Evolutionary conservation across 1,284 basidiomycete genomes (phyloP), one percentile per base, ranked within the genome.

Genomic region (Schizophyllum commune): DNA sequence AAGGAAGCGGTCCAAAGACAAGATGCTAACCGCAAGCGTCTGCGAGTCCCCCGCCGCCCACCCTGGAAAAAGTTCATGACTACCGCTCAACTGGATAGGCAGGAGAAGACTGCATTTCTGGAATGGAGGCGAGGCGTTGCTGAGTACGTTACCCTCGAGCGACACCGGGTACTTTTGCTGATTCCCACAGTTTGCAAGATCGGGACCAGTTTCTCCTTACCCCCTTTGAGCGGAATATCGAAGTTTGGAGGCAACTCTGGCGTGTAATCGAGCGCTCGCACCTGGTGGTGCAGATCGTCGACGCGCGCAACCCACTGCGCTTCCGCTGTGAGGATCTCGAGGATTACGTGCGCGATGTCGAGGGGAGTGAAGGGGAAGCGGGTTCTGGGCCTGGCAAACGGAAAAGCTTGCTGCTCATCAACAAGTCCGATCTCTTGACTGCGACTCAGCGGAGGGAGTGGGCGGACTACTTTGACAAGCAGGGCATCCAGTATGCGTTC

Each of bases 161-260:
- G 32, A 19, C 53, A 63, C 32, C 54, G 32, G 32, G 15, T 59
- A 52, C 32, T 32, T 57, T 55, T 58, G 61, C 19, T 60, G 47
- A 56, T 56, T 21, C 54, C 22, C 27, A 22, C 64, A 93, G 92
- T 60, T 75, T 94, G 22, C 89, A 93, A 72, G 92, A 94, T 64
- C 79, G 83, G 63, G 86, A 91, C 64, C 82, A 84, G 51, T 84
- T 98, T 39, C 82, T 98, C 9, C 77, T 98, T 8, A 98, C 95
- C 0, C 96, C 95, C 0, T 98, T 97, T 68, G 95, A 98, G 72
- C 89, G 96, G 59, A 98, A 98, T 71, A 78, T 98, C 22, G 94
- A 97, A 79, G 93, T 98, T 11, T 98, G 96, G 96, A 81, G 96
- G 57, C 95, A 98, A 70, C 81, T 98, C 3, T 98, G 95, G 95